Percentiles rank a stretch among this genome's conserved stretches.
phyloP scores from a whole-genome alignment of 1,139 yeast genomes.

The Geotrichum candidum region DNA sequence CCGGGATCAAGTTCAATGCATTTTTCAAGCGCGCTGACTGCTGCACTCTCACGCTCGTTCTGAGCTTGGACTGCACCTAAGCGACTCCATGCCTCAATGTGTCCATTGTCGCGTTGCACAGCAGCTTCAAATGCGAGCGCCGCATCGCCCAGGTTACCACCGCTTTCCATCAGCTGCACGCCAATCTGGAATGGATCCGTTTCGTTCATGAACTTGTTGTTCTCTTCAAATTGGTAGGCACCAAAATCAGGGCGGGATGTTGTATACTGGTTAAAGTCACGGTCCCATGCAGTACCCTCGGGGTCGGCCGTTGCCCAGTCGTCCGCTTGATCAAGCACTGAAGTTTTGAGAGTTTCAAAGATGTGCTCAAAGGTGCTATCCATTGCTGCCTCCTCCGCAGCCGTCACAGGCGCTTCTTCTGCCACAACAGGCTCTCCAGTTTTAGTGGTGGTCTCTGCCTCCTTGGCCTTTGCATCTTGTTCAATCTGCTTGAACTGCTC shows the following conservation, averaged over 20 bases:
- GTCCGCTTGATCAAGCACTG: constrained; percentile 43
- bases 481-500: constrained; percentile 77
- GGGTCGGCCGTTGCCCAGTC: constrained; percentile 29
- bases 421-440: constrained; percentile 20
- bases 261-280: constrained; percentile 69
- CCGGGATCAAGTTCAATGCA: constrained; percentile 77
- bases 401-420: constrained; percentile 20
- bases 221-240: constrained; percentile 67
- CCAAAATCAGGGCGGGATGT: constrained; percentile 70
- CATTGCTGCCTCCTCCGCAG: constrained; percentile 22
- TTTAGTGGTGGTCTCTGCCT: constrained; percentile 15
- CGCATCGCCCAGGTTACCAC: constrained; percentile 90
- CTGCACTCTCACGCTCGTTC: constrained; percentile 91
- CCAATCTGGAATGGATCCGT: constrained; percentile 91
- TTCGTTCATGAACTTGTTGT: constrained; percentile 64
- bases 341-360: constrained; percentile 47
- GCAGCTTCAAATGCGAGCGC: constrained; percentile 97
- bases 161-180: constrained; percentile 83
- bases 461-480: constrained; percentile 36
- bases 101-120: constrained; percentile 71
- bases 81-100: constrained; percentile 87
- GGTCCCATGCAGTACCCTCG: constrained; percentile 36
- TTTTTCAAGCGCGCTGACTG: constrained; percentile 84
- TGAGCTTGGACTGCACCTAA: constrained; percentile 94
- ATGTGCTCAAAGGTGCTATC: constrained; percentile 58